Conservation (phyloP, 179 eudicot genomes). For the Vitellaria paradoxa region DNA sequence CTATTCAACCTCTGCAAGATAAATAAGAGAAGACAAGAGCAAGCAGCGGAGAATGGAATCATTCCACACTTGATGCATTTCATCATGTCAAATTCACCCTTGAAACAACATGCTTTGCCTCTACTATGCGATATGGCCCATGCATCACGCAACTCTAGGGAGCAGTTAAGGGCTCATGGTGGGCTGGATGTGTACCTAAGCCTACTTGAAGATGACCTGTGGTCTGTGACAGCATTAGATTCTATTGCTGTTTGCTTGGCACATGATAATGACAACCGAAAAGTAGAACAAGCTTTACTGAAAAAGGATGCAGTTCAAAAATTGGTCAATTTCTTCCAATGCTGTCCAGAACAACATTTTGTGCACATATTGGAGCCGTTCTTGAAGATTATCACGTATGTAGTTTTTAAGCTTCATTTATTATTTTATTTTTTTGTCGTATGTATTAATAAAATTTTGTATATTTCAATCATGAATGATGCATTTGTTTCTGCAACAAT, state of each 20-base stretch:
- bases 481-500: too few relatives aligned
- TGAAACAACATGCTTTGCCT: conserved; percentile 89
- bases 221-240: conserved; percentile 98
- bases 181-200: conserved; percentile 93
- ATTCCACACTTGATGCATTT: conserved; percentile 98
- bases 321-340: conserved; percentile 85
- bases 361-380: conserved; percentile 97
- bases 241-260: conserved; percentile 99
- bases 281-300: conserved; percentile 96
- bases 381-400: conserved; percentile 96
- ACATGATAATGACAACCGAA: conserved; percentile 89
- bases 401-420: neutral
- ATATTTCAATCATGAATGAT: neutral
- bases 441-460: neutral
- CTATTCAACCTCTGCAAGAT: conserved; percentile 97
- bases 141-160: conserved; percentile 98
- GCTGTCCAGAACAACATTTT: conserved; percentile 90
- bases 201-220: conserved; percentile 84
- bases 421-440: neutral
- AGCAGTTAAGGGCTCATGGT: conserved; percentile 95
- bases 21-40: conserved; percentile 98
- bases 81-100: conserved; percentile 83
- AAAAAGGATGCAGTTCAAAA: conserved; percentile 95
- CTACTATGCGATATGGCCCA: conserved; percentile 97
- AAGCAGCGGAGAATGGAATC: conserved; percentile 98